Evolutionary conservation across 2,329 filamentous ascomycete genomes (phyloP).

Genomic region (Verticillium isaacii): DNA sequence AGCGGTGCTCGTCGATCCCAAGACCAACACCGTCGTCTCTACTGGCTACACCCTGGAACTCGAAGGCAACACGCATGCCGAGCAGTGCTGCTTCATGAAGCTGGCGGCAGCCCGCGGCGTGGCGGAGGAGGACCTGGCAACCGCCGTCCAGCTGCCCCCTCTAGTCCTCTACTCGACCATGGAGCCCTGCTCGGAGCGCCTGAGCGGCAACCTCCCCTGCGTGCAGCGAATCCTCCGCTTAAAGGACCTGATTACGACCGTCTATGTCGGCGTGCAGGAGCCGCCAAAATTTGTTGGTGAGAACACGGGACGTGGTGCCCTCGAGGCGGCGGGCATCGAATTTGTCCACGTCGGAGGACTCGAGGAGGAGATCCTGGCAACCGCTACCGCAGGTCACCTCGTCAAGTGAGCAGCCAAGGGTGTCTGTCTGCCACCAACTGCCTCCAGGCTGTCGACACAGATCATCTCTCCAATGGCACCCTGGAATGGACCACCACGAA

Average conservation of each 20-base stretch:
- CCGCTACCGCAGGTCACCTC: conserved; percentile 77
- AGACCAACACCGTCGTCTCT: conserved; percentile 57
- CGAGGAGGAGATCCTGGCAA: conserved; percentile 72
- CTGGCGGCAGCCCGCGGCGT: conserved; percentile 44
- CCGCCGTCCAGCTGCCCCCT: conserved; percentile 28
- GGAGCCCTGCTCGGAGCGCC: conserved; percentile 72
- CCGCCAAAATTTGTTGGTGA: conserved; percentile 84
- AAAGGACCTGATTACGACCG: conserved; percentile 59
- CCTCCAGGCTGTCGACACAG: too few relatives aligned
- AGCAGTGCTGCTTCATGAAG: conserved; percentile 87
- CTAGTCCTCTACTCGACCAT: conserved; percentile 84
- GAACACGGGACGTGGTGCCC: conserved; percentile 67
- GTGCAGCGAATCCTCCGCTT: conserved; percentile 71
- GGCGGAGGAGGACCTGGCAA: conserved; percentile 49
- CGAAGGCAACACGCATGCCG: conserved; percentile 90
- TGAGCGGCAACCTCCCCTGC: conserved; percentile 73
- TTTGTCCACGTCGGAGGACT: conserved; percentile 71
- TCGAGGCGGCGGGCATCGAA: conserved; percentile 68
- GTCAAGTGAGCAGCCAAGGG: background rate
- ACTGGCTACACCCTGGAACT: conserved; percentile 91
- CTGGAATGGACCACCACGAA: too few relatives aligned
- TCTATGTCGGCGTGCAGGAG: conserved; percentile 85
- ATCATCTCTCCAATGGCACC: background rate
- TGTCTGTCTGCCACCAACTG: too few relatives aligned
- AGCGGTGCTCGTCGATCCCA: conserved; percentile 69